Conservation (phyloP, 2,329 filamentous ascomycete genomes). For the Botryotinia convoluta region DNA sequence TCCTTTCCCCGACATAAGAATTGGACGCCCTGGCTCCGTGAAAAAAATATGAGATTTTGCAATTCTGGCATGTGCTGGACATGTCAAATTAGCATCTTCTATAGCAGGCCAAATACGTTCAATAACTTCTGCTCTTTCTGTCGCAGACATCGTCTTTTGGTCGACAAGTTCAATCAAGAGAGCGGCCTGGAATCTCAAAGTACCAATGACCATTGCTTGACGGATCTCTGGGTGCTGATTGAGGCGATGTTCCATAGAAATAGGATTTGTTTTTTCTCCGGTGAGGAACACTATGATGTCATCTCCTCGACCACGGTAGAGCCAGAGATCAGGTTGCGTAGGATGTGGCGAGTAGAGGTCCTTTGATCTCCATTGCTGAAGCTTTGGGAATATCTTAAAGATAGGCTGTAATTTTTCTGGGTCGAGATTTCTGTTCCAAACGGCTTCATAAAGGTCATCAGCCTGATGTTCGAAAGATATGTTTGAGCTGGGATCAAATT, state of each 20-base stretch:
- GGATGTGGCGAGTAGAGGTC: constrained; percentile 40
- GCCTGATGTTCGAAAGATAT: constrained; percentile 8
- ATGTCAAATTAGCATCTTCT: constrained; percentile 34
- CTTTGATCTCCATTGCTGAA: constrained; percentile 4
- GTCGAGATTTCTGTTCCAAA: not conserved
- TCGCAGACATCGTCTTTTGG: not conserved
- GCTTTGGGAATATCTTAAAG: constrained; percentile 6
- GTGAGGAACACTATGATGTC: constrained; percentile 45
- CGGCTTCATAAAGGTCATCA: constrained; percentile 11
- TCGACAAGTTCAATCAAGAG: constrained; percentile 39
- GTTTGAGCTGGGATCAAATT: not conserved
- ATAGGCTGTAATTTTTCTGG: not conserved
- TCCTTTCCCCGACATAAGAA: constrained; percentile 40
- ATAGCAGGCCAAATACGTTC: constrained; percentile 35
- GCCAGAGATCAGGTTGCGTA: constrained; percentile 38
- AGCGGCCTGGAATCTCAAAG: constrained; percentile 39
- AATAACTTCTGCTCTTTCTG: not conserved
- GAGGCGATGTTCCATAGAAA: constrained; percentile 41
- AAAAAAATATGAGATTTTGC: constrained; percentile 37
- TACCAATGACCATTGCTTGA: constrained; percentile 39
- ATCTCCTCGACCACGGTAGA: constrained; percentile 41
- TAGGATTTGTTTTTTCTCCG: constrained; percentile 46
- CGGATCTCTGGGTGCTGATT: constrained; percentile 38
- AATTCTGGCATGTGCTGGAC: constrained; percentile 35
- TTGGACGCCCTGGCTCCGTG: constrained; percentile 36